These are phyloP conservation scores for Cordyceps militaris DNA, from an alignment of 2,329 filamentous ascomycete genomes.

Conservation along the genomic window DNA sequence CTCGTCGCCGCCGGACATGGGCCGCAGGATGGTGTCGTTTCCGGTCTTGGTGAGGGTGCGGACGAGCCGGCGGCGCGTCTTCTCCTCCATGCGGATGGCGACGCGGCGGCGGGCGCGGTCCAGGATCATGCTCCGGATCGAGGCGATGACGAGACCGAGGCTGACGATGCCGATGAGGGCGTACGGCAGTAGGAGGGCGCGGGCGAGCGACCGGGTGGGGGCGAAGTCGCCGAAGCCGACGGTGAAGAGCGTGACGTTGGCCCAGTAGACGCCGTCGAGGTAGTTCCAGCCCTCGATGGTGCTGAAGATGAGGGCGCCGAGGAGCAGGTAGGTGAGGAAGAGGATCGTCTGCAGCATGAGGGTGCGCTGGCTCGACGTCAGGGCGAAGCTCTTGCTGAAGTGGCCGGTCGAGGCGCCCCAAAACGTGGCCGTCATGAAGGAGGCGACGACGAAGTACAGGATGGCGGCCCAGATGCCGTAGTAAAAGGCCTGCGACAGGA, in stretches of 20 bases:
- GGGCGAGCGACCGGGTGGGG: conserved; percentile 45
- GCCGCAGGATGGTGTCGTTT: conserved; percentile 41
- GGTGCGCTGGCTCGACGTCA: conserved; percentile 76
- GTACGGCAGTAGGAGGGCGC: conserved; percentile 74
- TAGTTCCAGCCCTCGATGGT: conserved; percentile 67
- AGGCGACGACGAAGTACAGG: conserved; percentile 72
- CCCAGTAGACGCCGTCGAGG: conserved; percentile 73
- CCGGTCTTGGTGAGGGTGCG: conserved; percentile 38
- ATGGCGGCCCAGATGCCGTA: conserved; percentile 74
- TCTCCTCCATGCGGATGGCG: conserved; percentile 52
- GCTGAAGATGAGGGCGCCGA: conserved; percentile 71
- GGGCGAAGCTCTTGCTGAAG: conserved; percentile 70
- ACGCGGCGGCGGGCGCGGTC: conserved; percentile 50
- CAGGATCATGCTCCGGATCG: conserved; percentile 60
- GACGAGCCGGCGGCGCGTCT: conserved; percentile 45
- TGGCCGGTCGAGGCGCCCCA: conserved; percentile 62
- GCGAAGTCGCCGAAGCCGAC: conserved; percentile 55
- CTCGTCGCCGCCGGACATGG: conserved; percentile 27
- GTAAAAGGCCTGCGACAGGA: conserved; percentile 77
- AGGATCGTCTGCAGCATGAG: conserved; percentile 86
- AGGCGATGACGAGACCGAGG: conserved; percentile 74
- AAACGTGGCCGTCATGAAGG: conserved; percentile 73
- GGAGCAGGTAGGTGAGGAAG: conserved; percentile 72
- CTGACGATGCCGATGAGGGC: conserved; percentile 78
- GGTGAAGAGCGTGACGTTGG: conserved; percentile 62